These are phyloP conservation scores for Ochromonas danica DNA, from an alignment of 108 stramenopile genomes.

Conservation along the genomic window DNA sequence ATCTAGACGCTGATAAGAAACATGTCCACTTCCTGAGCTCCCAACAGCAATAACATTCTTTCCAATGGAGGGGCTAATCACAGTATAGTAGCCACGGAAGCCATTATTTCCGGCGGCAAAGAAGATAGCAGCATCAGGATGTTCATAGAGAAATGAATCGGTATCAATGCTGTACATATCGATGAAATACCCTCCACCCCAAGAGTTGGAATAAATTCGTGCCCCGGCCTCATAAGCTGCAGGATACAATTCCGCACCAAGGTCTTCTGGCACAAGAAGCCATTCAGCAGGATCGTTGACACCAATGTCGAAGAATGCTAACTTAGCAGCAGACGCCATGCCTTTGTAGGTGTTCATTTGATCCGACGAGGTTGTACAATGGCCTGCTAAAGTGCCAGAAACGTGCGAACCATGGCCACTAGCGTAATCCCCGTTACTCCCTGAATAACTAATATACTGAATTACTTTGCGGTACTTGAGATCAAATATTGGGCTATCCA, in stretches of 20 bases:
- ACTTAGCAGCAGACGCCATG: conserved; percentile 47
- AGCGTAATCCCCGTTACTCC: conserved; percentile 40
- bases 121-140: conserved; percentile 64
- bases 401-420: conserved; percentile 56
- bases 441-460: conserved; percentile 50
- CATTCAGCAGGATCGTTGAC: conserved; percentile 38
- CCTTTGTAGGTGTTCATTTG: conserved; percentile 40
- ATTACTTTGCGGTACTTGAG: conserved; percentile 50
- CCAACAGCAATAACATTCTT: conserved; percentile 66
- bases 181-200: conserved; percentile 47
- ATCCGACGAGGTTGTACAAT: conserved; percentile 18
- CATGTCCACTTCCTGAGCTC: conserved; percentile 36
- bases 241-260: conserved; percentile 30
- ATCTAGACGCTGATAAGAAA: conserved; percentile 48
- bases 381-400: conserved; percentile 43
- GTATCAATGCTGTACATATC: conserved; percentile 39
- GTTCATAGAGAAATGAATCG: conserved; percentile 42
- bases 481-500: conserved; percentile 42
- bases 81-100: conserved; percentile 45
- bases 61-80: conserved; percentile 62
- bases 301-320: conserved; percentile 55
- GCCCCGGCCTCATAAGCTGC: conserved; percentile 37
- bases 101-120: conserved; percentile 72
- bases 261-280: conserved; percentile 41
- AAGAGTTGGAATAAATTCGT: conserved; percentile 47